A percentile compares a stretch with the other conserved stretches of the same genome.
These are phyloP conservation scores for Candida sp. DNA, from an alignment of 1,139 yeast genomes.

Conservation along the genomic window DNA sequence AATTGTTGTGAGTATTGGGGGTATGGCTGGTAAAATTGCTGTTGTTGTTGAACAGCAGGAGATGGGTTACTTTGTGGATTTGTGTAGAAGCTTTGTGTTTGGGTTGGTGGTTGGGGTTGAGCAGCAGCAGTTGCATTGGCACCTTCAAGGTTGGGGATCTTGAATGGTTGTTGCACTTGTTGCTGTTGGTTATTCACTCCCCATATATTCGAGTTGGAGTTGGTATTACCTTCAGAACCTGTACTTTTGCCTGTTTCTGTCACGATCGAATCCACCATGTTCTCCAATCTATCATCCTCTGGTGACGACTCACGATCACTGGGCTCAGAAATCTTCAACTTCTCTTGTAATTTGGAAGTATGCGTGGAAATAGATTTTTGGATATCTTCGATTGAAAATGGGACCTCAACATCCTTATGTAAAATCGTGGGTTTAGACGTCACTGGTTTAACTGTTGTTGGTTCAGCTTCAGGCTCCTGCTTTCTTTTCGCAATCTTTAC, in stretches of 20 bases:
- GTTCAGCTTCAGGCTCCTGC: background rate
- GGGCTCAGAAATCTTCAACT: background rate
- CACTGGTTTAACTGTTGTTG: background rate
- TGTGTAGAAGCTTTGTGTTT: background rate
- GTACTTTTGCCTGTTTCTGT: background rate
- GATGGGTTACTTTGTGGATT: background rate
- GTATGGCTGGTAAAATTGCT: slow-evolving; percentile 4
- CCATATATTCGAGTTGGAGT: slow-evolving; percentile 1
- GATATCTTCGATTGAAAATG: slow-evolving; percentile 3
- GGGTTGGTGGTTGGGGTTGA: background rate
- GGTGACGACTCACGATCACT: background rate
- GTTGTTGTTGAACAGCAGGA: slow-evolving; percentile 1
- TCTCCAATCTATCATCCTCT: slow-evolving; percentile 1
- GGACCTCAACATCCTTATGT: slow-evolving; percentile 1
- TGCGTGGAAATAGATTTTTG: slow-evolving; percentile 8
- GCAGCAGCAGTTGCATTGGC: background rate
- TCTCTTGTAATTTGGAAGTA: slow-evolving; percentile 2
- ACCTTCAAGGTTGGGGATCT: slow-evolving; percentile 1
- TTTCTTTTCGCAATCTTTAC: background rate
- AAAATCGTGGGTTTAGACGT: background rate
- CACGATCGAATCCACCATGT: slow-evolving; percentile 2
- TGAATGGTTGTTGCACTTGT: slow-evolving; percentile 3
- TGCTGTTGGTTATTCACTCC: slow-evolving; percentile 1
- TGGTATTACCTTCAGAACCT: background rate
- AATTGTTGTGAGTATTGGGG: slow-evolving; percentile 2